Base-by-base conservation (phyloP, 1,284 basidiomycete genomes). In the Leccinum subspadiceum region DNA sequence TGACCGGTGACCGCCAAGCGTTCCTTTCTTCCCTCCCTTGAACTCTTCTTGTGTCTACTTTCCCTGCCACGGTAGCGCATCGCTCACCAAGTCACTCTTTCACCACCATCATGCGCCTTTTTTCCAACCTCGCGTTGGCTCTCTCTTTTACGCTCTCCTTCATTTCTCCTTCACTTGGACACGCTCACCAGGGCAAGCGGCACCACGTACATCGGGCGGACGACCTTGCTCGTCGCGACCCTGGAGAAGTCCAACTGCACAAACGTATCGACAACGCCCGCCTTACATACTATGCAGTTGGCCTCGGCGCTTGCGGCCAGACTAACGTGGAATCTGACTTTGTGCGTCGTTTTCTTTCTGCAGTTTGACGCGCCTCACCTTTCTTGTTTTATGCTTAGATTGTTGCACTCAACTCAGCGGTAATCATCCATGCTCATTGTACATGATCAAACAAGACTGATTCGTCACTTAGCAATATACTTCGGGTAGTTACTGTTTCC, bases 401-500 rank as follows among this genome's bases (percentile, higher is more conserved):
- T 39, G 74, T 76, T 35, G 75, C 76, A 8, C 65, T 77, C 49
- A 69, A 72, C 56, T 33, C 68, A 17, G 49, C 20, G 6, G 74
- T 75, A 64, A 61, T 26, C 35, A 20, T 58, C 31, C 20, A 56
- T 17, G 44, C 1, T 29, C 10, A 4, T 46, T 53, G 4, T 24
- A 33, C 33, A 39, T 58, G 26, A 20, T 5, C 54, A 9, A 15
- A 35, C 29, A 17, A 5, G 7, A 31, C 57, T 69, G 29, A 73
- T 51, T 8, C 41, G 22, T 35, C 24, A 53, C 24, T 44, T 58
- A 83, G 81, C 74, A 78, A 74, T 83, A 64, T 60, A 68, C 69
- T 20, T 26, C 54, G 39, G 76, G 77, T n/a, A 65, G 75, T 13
- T 61, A 79, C 57, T 90, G 89, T 69, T 79, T 77, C 70, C 74